Percentiles rank a stretch among this genome's conserved stretches.
These are phyloP conservation scores for Cornus florida DNA, from an alignment of 148 eudicot genomes.

Conservation along the genomic window DNA sequence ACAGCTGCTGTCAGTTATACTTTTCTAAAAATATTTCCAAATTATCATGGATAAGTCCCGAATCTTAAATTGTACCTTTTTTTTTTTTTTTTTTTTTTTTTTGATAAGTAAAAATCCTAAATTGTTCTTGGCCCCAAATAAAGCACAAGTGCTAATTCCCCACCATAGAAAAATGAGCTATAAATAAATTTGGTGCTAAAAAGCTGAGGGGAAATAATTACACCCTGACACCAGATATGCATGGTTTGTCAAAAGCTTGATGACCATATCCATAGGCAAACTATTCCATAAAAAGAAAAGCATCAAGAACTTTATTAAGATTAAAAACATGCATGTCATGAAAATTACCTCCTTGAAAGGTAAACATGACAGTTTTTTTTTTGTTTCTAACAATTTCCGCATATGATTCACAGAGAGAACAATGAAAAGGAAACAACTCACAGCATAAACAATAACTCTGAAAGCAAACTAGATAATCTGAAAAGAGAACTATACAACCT, in stretches of 20 bases:
- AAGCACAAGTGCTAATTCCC: background rate
- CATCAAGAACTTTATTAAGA: background rate
- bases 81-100: no score
- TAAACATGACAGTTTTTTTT: conserved; percentile 2
- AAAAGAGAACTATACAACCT: no score
- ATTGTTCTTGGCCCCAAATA: no score
- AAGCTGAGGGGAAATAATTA: background rate
- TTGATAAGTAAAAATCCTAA: no score
- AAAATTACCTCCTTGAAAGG: background rate
- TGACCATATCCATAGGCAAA: background rate
- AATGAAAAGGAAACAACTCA: no score
- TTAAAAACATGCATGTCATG: background rate
- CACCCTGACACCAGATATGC: background rate
- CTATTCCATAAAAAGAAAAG: background rate
- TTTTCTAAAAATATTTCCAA: background rate
- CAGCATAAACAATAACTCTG: background rate
- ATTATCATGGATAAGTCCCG: no score
- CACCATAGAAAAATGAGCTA: background rate
- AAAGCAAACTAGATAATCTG: no score
- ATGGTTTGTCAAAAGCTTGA: background rate
- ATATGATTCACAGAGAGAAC: no score
- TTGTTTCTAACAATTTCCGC: no score
- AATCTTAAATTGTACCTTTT: no score
- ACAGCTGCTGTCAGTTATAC: background rate
- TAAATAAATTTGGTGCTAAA: background rate